Percentiles rank a stretch among this genome's conserved stretches.
Conservation (phyloP, 2,329 filamentous ascomycete species). For the Coniochaeta sp. region DNA sequence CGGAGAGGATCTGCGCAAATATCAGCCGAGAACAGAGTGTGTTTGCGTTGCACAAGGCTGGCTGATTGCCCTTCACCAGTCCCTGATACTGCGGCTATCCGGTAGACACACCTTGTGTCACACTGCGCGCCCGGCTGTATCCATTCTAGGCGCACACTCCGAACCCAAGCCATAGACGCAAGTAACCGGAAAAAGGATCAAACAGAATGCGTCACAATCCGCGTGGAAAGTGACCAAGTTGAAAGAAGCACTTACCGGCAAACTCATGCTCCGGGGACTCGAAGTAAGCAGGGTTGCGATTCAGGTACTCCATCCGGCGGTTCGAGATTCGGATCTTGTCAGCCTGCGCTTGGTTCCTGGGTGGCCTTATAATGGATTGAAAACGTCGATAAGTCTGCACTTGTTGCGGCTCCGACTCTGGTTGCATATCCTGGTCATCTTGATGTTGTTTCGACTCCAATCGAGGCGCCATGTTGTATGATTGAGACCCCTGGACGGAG, state of each 20-base stretch:
- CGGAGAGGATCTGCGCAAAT: constrained; percentile 58
- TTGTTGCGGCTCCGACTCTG: neutral
- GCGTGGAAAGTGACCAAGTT: neutral
- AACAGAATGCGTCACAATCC: neutral
- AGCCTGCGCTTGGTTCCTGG: constrained; percentile 30
- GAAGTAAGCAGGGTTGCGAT: constrained; percentile 68
- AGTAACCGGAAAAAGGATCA: neutral
- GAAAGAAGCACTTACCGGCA: constrained; percentile 31
- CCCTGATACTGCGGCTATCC: neutral
- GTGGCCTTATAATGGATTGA: constrained; percentile 35
- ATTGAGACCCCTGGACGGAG: neutral
- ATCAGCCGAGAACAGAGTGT: neutral
- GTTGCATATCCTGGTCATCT: neutral
- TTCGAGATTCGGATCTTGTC: constrained; percentile 59
- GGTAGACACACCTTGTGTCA: no score
- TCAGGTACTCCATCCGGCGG: constrained; percentile 69
- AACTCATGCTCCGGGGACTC: constrained; percentile 45
- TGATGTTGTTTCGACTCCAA: neutral
- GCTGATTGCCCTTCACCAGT: neutral
- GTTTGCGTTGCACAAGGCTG: neutral
- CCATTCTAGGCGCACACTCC: no score
- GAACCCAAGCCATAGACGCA: neutral
- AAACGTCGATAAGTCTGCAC: constrained; percentile 7
- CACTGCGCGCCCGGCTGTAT: no score
- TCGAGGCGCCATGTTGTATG: neutral